Percentiles rank a stretch among this genome's conserved stretches.
phyloP scores from a whole-genome alignment of 2,329 filamentous ascomycete genomes.

The Colletotrichum euphorbiae region DNA sequence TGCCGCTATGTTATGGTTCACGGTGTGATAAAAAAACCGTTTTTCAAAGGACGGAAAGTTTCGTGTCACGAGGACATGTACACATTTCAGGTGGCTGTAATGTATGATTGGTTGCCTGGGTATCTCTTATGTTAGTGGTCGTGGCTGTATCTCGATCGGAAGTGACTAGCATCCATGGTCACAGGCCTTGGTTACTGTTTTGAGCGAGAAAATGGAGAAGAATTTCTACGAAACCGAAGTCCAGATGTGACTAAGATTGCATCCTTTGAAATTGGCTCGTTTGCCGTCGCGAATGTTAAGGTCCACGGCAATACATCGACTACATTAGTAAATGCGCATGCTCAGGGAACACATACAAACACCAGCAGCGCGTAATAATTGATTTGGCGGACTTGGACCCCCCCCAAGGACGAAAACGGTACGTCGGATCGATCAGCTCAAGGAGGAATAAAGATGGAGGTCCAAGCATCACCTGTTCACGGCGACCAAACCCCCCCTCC shows the following conservation, averaged over 20 bases:
- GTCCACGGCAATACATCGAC: too few relatives aligned
- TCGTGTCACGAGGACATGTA: constrained; percentile 6
- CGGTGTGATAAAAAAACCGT: constrained; percentile 15
- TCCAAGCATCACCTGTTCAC: constrained; percentile 2
- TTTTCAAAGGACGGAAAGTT: constrained; percentile 4
- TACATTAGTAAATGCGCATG: too few relatives aligned
- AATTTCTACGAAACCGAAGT: too few relatives aligned
- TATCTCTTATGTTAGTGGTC: background rate
- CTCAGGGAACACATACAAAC: too few relatives aligned
- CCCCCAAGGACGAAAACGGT: background rate
- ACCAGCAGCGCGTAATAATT: background rate
- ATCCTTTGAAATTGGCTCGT: background rate
- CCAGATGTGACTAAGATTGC: too few relatives aligned
- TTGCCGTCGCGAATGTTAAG: background rate
- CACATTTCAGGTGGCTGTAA: constrained; percentile 14
- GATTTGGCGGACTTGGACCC: background rate
- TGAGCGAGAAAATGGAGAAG: background rate
- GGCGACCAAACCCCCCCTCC: background rate
- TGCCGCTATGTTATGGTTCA: background rate
- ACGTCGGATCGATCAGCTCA: background rate
- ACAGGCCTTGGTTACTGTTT: background rate
- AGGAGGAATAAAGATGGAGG: background rate
- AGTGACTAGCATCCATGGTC: background rate
- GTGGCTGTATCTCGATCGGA: background rate
- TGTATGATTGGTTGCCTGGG: constrained; percentile 9